Percentiles rank a stretch among this genome's conserved stretches.
phyloP scores from a whole-genome alignment of 1,139 yeast species.

The Zygosaccharomyces pseudobailii region DNA sequence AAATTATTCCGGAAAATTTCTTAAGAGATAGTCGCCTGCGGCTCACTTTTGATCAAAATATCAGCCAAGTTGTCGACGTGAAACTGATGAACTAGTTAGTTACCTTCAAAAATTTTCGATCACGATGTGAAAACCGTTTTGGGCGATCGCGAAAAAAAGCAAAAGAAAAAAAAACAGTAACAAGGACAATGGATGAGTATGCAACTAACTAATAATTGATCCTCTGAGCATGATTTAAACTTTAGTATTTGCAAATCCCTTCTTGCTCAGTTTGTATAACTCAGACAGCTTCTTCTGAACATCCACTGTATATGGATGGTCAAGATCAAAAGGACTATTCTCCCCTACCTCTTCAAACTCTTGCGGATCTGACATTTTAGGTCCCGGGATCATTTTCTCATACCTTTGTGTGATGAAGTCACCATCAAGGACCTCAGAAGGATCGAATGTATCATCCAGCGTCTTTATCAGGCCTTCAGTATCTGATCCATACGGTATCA shows the following conservation, averaged over 20 bases:
- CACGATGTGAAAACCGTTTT: neutral
- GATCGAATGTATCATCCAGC: slow-evolving; percentile 35
- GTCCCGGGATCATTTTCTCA: slow-evolving; percentile 13
- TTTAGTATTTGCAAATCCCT: neutral
- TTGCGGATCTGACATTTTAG: neutral
- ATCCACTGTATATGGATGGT: slow-evolving; percentile 5
- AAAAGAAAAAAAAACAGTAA: no score
- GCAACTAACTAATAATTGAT: no score
- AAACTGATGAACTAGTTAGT: no score
- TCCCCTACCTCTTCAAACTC: neutral
- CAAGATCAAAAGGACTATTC: neutral
- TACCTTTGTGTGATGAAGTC: slow-evolving; percentile 10
- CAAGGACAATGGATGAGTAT: no score
- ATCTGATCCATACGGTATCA: slow-evolving; percentile 51
- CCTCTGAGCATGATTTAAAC: neutral
- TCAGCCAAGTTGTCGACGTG: neutral
- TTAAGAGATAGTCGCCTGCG: neutral
- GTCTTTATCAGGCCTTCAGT: slow-evolving; percentile 47
- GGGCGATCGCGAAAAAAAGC: neutral
- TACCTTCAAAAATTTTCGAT: neutral
- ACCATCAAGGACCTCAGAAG: slow-evolving; percentile 7
- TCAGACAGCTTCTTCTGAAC: slow-evolving; percentile 7
- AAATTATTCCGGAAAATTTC: neutral
- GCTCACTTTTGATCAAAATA: neutral
- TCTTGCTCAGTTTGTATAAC: slow-evolving; percentile 3